Conservation (phyloP, 768 basidiomycete species). For the Hericium coralloides region DNA sequence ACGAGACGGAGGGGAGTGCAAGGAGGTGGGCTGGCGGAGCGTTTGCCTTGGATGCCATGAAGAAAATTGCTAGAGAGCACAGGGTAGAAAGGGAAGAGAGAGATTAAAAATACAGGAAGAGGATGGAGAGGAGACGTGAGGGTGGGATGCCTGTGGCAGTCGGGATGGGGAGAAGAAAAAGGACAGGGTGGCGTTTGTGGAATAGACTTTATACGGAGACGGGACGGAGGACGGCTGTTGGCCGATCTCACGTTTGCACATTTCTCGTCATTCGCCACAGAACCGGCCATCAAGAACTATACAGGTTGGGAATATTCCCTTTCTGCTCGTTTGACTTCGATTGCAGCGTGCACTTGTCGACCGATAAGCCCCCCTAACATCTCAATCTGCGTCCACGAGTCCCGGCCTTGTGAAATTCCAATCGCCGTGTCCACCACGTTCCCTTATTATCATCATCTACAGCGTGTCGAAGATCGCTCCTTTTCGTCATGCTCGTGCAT, state of each 20-base stretch:
- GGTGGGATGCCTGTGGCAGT: background rate
- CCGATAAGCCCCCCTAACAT: too few species aligned
- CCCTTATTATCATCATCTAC: too few species aligned
- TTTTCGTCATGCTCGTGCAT: too few species aligned
- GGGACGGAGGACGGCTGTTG: slow-evolving; percentile 11
- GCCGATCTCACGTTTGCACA: slow-evolving; percentile 2
- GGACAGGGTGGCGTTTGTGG: slow-evolving; percentile 15
- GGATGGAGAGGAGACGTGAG: background rate
- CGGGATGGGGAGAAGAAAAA: slow-evolving; percentile 12
- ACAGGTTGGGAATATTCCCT: too few species aligned
- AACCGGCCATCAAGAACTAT: too few species aligned
- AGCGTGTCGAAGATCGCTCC: too few species aligned
- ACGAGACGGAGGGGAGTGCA: slow-evolving; percentile 66
- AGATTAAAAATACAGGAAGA: slow-evolving; percentile 10
- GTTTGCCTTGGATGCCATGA: slow-evolving; percentile 26
- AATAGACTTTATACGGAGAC: slow-evolving; percentile 20
- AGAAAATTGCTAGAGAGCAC: slow-evolving; percentile 12
- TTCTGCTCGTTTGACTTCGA: too few species aligned
- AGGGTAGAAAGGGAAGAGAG: slow-evolving; percentile 3
- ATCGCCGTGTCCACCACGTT: too few species aligned
- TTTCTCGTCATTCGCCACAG: too few species aligned
- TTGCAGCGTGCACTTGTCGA: too few species aligned
- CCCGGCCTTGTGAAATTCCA: too few species aligned
- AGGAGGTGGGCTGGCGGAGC: slow-evolving; percentile 45
- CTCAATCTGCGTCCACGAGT: too few species aligned